Evolutionary conservation across 2,329 filamentous ascomycete genomes (phyloP).

Genomic region (Cytospora paraplurivora): DNA sequence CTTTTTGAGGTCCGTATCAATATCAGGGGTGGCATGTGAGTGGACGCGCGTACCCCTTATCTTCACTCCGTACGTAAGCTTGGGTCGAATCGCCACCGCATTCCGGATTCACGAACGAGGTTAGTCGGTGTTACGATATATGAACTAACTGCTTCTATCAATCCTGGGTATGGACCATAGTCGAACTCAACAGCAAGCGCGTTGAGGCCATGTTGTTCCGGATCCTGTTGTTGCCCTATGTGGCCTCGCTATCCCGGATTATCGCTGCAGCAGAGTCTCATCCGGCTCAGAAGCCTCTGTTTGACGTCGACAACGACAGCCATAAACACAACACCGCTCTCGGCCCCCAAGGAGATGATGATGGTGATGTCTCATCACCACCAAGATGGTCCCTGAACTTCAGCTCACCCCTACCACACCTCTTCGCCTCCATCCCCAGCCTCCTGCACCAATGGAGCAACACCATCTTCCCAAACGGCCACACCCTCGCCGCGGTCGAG

Average conservation of each 20-base stretch:
- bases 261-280: conserved; percentile 1
- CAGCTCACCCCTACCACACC: conserved; percentile 49
- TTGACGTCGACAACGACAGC: not conserved
- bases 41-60: no score
- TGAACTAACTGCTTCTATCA: not conserved
- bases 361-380: no score
- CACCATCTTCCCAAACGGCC: conserved; percentile 53
- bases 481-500: conserved; percentile 49
- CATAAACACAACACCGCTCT: not conserved
- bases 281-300: conserved; percentile 7
- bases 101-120: not conserved
- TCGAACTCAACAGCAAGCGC: not conserved
- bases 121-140: not conserved
- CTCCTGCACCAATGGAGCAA: conserved; percentile 54
- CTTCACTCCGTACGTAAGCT: not conserved
- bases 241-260: not conserved
- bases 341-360: not conserved
- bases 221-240: not conserved
- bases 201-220: not conserved
- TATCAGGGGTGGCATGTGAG: no score
- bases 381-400: conserved; percentile 44
- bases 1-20: no score
- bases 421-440: conserved; percentile 50
- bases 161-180: not conserved
- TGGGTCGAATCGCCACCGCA: not conserved